phyloP scores from a whole-genome alignment of 805 yeast species.

The Candida coquimbonensis region DNA sequence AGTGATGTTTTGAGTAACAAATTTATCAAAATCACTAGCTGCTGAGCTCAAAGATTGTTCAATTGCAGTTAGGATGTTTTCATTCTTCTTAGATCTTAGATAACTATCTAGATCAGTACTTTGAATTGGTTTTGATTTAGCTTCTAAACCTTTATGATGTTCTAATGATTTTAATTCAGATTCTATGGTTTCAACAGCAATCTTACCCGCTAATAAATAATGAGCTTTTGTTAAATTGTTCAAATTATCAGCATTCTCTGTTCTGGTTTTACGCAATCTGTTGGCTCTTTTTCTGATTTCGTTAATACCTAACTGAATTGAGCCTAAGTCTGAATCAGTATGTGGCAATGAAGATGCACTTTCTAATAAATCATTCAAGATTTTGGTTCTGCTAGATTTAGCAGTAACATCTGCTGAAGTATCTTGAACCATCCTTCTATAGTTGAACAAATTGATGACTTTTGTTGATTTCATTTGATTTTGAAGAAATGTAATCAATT shows the following conservation, averaged over 20 bases:
- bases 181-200: constrained; percentile 80
- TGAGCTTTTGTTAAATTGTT: constrained; percentile 63
- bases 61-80: constrained; percentile 72
- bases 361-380: constrained; percentile 67
- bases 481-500: constrained; percentile 3
- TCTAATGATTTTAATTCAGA: constrained; percentile 40
- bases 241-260: constrained; percentile 29
- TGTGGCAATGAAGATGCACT: constrained; percentile 71
- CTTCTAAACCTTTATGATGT: constrained; percentile 23
- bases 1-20: constrained; percentile 62
- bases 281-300: constrained; percentile 70
- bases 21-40: constrained; percentile 75
- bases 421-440: constrained; percentile 1
- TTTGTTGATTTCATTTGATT: too few relatives aligned
- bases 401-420: not conserved
- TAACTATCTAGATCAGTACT: constrained; percentile 51
- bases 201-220: constrained; percentile 83
- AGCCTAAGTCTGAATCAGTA: constrained; percentile 59
- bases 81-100: constrained; percentile 67
- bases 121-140: constrained; percentile 19
- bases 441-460: not conserved
- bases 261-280: constrained; percentile 41
- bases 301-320: constrained; percentile 70
- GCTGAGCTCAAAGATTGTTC: constrained; percentile 72
- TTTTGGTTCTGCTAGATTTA: constrained; percentile 17